phyloP scores from a whole-genome alignment of 2,329 filamentous ascomycete species.

The Exophiala oligosperma region DNA sequence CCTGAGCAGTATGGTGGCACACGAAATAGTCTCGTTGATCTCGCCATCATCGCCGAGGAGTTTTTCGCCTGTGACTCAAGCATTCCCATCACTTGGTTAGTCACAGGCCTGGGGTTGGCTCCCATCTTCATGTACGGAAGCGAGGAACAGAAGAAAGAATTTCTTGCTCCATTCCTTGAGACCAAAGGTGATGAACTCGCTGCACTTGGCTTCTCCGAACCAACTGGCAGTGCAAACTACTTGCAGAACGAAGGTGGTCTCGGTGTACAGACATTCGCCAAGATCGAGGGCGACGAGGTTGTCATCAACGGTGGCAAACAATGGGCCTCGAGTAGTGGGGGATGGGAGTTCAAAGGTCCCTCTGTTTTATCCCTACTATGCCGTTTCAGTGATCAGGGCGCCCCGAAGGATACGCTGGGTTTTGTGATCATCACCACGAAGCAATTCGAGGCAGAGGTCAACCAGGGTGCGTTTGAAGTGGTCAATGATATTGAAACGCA shows the following conservation, averaged over 20 bases:
- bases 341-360: constrained; percentile 54
- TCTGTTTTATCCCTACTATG: constrained; percentile 55
- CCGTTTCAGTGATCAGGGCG: constrained; percentile 33
- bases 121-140: constrained; percentile 49
- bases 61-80: constrained; percentile 53
- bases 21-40: constrained; percentile 46
- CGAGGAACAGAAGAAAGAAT: constrained; percentile 41
- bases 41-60: constrained; percentile 54
- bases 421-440: constrained; percentile 52
- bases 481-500: constrained; percentile 46
- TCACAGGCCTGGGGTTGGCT: constrained; percentile 52
- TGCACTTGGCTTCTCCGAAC: constrained; percentile 53
- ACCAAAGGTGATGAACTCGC: constrained; percentile 49
- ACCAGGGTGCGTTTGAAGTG: constrained; percentile 44
- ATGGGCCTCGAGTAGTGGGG: constrained; percentile 55
- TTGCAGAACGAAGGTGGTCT: constrained; percentile 48
- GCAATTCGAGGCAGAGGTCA: constrained; percentile 45
- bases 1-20: constrained; percentile 47
- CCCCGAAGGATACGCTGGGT: constrained; percentile 41
- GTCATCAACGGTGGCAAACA: constrained; percentile 54
- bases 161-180: constrained; percentile 49
- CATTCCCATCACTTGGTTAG: constrained; percentile 52
- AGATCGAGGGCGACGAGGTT: constrained; percentile 50
- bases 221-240: constrained; percentile 53
- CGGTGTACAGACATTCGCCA: constrained; percentile 52